Evolutionary conservation across 2,329 filamentous ascomycete species (phyloP).

Genomic region (Aspergillus unguis): DNA sequence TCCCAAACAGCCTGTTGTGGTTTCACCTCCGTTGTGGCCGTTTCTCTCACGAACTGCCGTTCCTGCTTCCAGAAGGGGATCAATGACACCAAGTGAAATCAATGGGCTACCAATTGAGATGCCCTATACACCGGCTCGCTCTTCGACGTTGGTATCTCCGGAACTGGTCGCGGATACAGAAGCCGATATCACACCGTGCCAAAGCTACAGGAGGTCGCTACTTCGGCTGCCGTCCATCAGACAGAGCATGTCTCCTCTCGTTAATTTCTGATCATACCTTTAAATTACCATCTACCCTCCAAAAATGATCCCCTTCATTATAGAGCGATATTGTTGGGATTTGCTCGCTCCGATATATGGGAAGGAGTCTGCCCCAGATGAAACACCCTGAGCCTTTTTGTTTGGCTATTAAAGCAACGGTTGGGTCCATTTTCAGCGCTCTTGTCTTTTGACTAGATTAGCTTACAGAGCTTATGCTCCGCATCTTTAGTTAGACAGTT

Average conservation of each 20-base stretch:
- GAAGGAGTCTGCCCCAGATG: too few species aligned
- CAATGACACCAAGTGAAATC: not conserved
- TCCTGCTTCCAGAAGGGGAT: not conserved
- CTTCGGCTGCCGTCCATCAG: conserved; percentile 17
- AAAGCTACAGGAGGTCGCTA: conserved; percentile 1
- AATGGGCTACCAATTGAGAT: not conserved
- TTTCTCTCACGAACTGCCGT: conserved; percentile 12
- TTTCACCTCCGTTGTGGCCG: conserved; percentile 12
- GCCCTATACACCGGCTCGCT: not conserved
- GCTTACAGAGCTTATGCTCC: not conserved
- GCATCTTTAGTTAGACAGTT: conserved; percentile 1
- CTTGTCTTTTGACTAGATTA: not conserved
- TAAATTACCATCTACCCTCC: too few species aligned
- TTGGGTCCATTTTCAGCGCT: too few species aligned
- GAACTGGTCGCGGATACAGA: not conserved
- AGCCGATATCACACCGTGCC: not conserved
- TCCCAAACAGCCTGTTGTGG: conserved; percentile 15
- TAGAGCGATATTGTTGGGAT: too few species aligned
- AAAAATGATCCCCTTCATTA: too few species aligned
- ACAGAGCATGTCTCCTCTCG: conserved; percentile 16
- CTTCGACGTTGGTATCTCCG: not conserved
- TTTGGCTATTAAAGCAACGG: too few species aligned
- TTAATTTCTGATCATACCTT: conserved; percentile 7
- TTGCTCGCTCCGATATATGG: too few species aligned
- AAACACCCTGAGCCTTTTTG: too few species aligned